Base-by-base conservation (phyloP, 495 filamentous ascomycete species). In the Trichoderma asperelloides region DNA sequence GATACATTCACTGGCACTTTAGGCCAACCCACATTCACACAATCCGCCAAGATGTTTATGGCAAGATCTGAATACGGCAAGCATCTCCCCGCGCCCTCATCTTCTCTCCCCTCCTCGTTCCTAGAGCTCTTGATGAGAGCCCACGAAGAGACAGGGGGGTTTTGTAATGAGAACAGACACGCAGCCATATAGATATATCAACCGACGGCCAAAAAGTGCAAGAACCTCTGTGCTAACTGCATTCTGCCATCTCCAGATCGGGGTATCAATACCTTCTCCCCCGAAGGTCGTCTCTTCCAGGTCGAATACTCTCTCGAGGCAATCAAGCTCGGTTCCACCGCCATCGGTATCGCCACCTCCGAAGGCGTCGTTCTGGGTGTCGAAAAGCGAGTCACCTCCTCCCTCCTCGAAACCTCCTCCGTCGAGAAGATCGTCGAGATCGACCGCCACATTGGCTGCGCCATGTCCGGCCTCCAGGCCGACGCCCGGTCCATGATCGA, bases 301-400 rank as follows among this genome's bases (percentile, higher is more conserved):
- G 95, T 98, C 81, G 95, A 98, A 89, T 98, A 98, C 87, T 98
- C 96, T 67, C 90, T 98, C 70, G 95, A 98, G 87, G 95, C 95
- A 78, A 98, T 98, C 86, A 98, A 98, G 81, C 92, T 98, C 72
- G 95, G 95, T 73, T 95, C 91, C 66, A 98, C 95, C 68, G 95
- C 95, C 72, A 98, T 98, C 82, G 95, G 95, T 74, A 92, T 98
- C 69, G 91, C 95, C 70, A 98, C 95, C 55, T 88, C 88, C 64
- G 88, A 92, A 70, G 95, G 95, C 76, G 94, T 97, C 60, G 89
- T 98, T 74, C 87, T 98, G 18, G 95, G 96, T 72, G 95, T 98
- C 63, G 95, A 98, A 81, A 98, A 98, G 86, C 95, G 95, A 71
- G 96, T 98, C 71, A 98, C 95, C 69, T 96, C 91, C 65, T 92